Evolutionary conservation across 495 filamentous ascomycete species (phyloP).

Genomic region (Oidiodendron maius): DNA sequence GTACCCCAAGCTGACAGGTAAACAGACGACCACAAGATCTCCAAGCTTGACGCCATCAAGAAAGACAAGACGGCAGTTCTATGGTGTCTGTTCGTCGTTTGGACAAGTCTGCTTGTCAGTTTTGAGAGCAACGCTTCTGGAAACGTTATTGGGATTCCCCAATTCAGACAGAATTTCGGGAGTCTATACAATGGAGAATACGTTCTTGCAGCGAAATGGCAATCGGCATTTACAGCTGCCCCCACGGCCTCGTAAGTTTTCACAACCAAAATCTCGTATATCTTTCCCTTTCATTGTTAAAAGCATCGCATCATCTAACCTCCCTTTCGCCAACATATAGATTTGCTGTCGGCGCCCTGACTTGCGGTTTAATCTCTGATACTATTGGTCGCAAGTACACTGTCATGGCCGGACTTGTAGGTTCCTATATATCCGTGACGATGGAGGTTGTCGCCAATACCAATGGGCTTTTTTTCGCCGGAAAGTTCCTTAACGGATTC

Average conservation of each 20-base stretch:
- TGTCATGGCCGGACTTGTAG: slow-evolving; percentile 11
- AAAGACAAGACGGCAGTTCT: slow-evolving; percentile 9
- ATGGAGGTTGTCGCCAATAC: slow-evolving; percentile 26
- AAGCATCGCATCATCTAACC: too few species aligned
- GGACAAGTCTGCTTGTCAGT: slow-evolving; percentile 22
- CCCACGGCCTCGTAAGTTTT: slow-evolving; percentile 18
- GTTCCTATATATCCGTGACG: slow-evolving; percentile 23
- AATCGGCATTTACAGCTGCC: slow-evolving; percentile 26
- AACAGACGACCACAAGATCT: slow-evolving; percentile 18
- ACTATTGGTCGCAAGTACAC: slow-evolving; percentile 11
- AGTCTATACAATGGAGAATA: slow-evolving; percentile 21
- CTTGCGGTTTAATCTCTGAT: slow-evolving; percentile 14
- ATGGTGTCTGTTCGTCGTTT: slow-evolving; percentile 24
- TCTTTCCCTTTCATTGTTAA: too few species aligned
- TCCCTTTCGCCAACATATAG: background rate
- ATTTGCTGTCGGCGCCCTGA: slow-evolving; percentile 11
- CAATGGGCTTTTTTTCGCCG: slow-evolving; percentile 26
- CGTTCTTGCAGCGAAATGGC: slow-evolving; percentile 26
- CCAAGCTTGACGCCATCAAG: slow-evolving; percentile 5
- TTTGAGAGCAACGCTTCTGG: slow-evolving; percentile 30
- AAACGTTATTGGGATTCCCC: slow-evolving; percentile 25
- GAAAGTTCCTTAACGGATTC: slow-evolving; percentile 30
- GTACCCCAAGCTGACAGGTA: too few species aligned
- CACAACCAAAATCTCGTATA: too few species aligned
- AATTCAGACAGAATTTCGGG: slow-evolving; percentile 31